Percentiles rank a stretch among this genome's conserved stretches.
Evolutionary conservation across 1,284 basidiomycete species (phyloP).

Genomic region (Irpex sp.): DNA sequence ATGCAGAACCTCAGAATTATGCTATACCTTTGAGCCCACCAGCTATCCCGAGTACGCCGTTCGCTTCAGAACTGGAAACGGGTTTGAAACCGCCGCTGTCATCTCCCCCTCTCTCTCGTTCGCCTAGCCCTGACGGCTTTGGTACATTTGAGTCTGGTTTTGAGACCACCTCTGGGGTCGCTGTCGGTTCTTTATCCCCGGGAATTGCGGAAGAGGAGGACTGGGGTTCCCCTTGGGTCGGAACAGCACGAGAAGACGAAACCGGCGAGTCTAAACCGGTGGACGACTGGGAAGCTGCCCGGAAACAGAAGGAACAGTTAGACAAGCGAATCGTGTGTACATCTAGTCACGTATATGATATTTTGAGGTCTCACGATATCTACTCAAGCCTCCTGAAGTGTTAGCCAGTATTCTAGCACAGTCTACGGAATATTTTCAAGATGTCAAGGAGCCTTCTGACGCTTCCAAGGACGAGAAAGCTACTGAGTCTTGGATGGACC

Average conservation of each 20-base stretch:
- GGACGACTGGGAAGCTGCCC: conserved; percentile 71
- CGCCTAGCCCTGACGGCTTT: conserved; percentile 48
- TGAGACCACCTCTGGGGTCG: conserved; percentile 21
- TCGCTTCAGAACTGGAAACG: conserved; percentile 1
- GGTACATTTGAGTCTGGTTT: conserved; percentile 58
- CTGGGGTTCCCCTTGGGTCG: conserved; percentile 47
- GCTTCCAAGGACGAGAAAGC: conserved; percentile 10
- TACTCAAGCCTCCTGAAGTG: conserved; percentile 60
- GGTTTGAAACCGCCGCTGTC: neutral
- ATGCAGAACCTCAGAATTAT: neutral
- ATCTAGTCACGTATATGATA: conserved; percentile 7
- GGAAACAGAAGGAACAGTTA: conserved; percentile 50
- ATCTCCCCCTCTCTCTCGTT: conserved; percentile 14
- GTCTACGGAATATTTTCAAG: conserved; percentile 45
- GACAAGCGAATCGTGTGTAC: conserved; percentile 60
- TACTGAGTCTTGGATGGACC: conserved; percentile 25
- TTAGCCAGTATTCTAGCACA: conserved; percentile 51
- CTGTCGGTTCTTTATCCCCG: conserved; percentile 31
- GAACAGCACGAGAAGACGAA: conserved; percentile 10
- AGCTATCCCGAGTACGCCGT: neutral
- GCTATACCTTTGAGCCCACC: neutral
- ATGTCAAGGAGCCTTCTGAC: conserved; percentile 42
- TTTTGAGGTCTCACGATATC: conserved; percentile 8
- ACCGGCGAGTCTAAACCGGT: conserved; percentile 20
- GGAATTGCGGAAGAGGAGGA: conserved; percentile 31